phyloP scores from a whole-genome alignment of 2,329 filamentous ascomycete species.

The Paracoccidioides lutzii region DNA sequence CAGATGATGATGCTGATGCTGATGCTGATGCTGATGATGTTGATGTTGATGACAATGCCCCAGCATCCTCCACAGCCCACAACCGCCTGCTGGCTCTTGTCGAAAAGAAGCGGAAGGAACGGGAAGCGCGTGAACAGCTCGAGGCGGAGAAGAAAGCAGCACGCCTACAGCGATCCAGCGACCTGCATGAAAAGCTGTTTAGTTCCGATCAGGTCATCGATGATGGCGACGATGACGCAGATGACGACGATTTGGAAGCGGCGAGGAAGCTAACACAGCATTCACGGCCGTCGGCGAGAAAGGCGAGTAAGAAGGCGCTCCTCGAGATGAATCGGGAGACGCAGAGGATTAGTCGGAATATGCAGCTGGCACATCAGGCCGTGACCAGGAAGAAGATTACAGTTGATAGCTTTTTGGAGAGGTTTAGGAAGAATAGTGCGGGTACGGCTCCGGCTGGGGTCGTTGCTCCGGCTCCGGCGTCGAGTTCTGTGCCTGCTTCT shows the following conservation, averaged over 20 bases:
- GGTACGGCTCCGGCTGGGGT: conserved; percentile 11
- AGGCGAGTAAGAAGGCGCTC: conserved; percentile 85
- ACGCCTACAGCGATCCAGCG: conserved; percentile 16
- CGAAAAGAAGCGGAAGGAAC: conserved; percentile 58
- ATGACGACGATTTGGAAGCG: conserved; percentile 39
- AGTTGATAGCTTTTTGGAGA: conserved; percentile 67
- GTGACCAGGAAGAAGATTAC: conserved; percentile 85
- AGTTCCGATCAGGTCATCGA: conserved; percentile 24
- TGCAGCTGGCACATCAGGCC: conserved; percentile 82
- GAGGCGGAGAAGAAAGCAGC: conserved; percentile 30
- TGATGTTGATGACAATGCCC: conserved; percentile 7
- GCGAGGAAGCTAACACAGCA: conserved; percentile 57
- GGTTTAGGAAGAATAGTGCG: conserved; percentile 59
- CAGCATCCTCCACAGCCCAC: conserved; percentile 29
- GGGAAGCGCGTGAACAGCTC: conserved; percentile 51
- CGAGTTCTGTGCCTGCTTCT: conserved; percentile 24
- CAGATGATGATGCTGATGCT: conserved; percentile 13
- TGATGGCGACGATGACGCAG: conserved; percentile 18
- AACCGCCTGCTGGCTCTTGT: conserved; percentile 59
- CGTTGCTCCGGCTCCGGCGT: conserved; percentile 15
- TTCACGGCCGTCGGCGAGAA: conserved; percentile 54
- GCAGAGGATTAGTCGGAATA: conserved; percentile 74
- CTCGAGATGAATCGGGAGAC: conserved; percentile 94
- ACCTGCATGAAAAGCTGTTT: conserved; percentile 14
- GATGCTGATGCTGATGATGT: conserved; percentile 18